Evolutionary conservation across 2,329 filamentous ascomycete genomes (phyloP).

Genomic region (Colletotrichum brevisporum): DNA sequence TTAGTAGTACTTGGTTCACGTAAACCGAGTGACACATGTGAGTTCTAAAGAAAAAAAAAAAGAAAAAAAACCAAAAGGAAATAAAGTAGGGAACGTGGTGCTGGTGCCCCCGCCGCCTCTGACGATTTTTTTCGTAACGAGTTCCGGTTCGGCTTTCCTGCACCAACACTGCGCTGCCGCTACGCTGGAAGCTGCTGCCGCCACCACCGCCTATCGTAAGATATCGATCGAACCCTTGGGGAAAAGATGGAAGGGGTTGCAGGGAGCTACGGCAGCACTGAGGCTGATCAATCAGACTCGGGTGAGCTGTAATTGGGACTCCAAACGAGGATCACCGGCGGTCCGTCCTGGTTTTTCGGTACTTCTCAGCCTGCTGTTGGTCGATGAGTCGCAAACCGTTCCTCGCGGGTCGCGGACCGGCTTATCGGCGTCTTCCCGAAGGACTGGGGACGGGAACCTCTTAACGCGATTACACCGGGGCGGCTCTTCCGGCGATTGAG

Average conservation of each 20-base stretch:
- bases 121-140: constrained; percentile 1
- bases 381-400: too few species aligned
- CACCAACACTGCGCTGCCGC: neutral
- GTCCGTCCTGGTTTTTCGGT: constrained; percentile 2
- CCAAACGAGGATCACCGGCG: constrained; percentile 12
- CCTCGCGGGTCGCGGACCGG: neutral
- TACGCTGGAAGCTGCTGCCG: neutral
- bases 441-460: neutral
- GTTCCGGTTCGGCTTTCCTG: constrained; percentile 16
- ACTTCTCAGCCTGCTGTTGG: neutral
- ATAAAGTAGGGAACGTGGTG: constrained; percentile 8
- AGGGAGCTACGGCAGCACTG: constrained; percentile 20
- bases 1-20: constrained; percentile 19
- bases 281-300: constrained; percentile 28
- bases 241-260: neutral
- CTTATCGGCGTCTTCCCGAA: neutral
- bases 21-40: constrained; percentile 29
- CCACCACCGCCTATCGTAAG: constrained; percentile 5
- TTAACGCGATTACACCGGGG: constrained; percentile 13
- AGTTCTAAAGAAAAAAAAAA: neutral
- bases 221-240: neutral
- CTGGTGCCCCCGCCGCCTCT: constrained; percentile 12
- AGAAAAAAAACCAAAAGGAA: constrained; percentile 6
- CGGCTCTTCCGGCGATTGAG: constrained; percentile 23
- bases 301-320: constrained; percentile 15